Percentiles rank a stretch among this genome's conserved stretches.
These are phyloP conservation scores for Cryphonectria carpinicola DNA, from an alignment of 2,329 filamentous ascomycete genomes.

Conservation along the genomic window DNA sequence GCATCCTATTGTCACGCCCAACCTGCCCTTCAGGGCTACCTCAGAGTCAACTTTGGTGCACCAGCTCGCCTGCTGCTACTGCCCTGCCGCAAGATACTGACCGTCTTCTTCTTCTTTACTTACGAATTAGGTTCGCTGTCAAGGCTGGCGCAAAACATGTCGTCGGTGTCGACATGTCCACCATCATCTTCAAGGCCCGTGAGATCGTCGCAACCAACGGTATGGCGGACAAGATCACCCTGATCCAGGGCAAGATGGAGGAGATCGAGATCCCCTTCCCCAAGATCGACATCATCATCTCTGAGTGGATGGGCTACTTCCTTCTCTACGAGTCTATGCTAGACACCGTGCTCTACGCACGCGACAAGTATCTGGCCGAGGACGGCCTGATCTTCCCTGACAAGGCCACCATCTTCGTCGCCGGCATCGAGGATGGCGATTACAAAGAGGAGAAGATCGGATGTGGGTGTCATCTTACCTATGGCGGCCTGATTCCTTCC, in stretches of 20 bases:
- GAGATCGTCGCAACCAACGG: slow-evolving; percentile 94
- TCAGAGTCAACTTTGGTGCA: not conserved
- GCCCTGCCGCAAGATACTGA: slow-evolving; percentile 9
- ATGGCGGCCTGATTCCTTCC: not conserved
- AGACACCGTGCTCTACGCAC: slow-evolving; percentile 95
- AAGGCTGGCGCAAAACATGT: slow-evolving; percentile 97
- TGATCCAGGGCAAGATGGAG: slow-evolving; percentile 99
- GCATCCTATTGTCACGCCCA: not conserved
- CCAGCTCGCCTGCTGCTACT: not conserved
- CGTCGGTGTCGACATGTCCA: slow-evolving; percentile 99
- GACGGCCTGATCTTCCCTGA: slow-evolving; percentile 97
- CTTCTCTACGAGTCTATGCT: slow-evolving; percentile 98
- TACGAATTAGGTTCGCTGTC: slow-evolving; percentile 79
- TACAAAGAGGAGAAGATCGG: slow-evolving; percentile 99
- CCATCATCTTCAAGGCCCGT: slow-evolving; percentile 97
- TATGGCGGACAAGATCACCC: slow-evolving; percentile 92
- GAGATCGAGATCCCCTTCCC: slow-evolving; percentile 91
- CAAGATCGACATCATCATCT: slow-evolving; percentile 99
- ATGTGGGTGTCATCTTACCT: slow-evolving; percentile 66
- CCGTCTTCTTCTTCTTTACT: not conserved
- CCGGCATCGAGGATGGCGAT: slow-evolving; percentile 96
- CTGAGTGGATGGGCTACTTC: slow-evolving; percentile 99
- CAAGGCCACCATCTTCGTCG: slow-evolving; percentile 96
- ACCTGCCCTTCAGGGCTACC: not conserved
- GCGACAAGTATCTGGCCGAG: slow-evolving; percentile 86